These are phyloP conservation scores for Amaranthus hypochondriacus DNA, from an alignment of 148 eudicot species.

Conservation along the genomic window DNA sequence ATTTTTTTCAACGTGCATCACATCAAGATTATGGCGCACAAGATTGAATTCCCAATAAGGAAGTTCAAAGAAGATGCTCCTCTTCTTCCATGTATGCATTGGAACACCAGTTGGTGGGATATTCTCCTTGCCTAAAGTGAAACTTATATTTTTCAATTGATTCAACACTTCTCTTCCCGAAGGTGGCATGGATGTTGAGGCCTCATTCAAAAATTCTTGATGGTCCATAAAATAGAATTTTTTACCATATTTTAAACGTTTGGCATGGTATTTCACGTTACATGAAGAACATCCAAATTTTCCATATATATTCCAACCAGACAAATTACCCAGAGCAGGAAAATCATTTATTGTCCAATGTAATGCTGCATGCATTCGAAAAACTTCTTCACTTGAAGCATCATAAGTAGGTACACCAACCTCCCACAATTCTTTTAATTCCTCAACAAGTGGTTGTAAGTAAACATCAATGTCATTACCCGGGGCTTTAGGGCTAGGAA, in stretches of 20 bases:
- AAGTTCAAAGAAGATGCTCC: neutral
- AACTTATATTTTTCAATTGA: neutral
- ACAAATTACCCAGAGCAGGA: neutral
- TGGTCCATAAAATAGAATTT: neutral
- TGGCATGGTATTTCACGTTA: neutral
- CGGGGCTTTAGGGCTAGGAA: neutral
- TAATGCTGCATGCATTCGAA: neutral
- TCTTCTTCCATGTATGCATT: neutral
- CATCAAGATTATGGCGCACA: neutral
- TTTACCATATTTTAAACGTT: neutral
- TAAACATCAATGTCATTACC: conserved; percentile 1
- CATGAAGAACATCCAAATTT: neutral
- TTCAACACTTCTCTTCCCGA: neutral
- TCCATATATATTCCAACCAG: neutral
- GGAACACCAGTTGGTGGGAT: no score
- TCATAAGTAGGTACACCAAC: neutral
- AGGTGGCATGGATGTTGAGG: neutral
- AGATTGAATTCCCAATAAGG: neutral
- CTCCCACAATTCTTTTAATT: conserved; percentile 3
- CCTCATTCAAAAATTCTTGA: neutral
- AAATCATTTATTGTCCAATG: conserved; percentile 5
- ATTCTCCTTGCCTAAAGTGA: neutral
- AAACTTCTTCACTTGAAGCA: neutral
- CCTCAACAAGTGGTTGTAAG: conserved; percentile 5
- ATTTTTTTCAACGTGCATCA: neutral